Evolutionary conservation across 2,329 filamentous ascomycete genomes (phyloP).

Genomic region (Talaromyces sp.): DNA sequence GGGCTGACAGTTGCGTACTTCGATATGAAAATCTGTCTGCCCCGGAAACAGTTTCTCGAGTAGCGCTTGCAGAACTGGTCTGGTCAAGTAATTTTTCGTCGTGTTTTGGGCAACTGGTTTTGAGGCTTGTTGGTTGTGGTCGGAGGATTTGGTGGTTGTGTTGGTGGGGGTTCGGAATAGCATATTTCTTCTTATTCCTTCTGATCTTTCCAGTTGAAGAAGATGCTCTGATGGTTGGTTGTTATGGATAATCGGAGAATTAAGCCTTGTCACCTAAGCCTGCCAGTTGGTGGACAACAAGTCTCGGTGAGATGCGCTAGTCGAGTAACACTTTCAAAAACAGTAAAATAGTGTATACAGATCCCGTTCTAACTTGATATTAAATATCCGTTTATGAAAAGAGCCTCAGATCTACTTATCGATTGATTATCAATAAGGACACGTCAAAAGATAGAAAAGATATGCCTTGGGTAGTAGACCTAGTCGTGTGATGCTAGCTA

Average conservation of each 20-base stretch:
- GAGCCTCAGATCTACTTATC: not conserved
- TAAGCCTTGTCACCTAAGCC: not conserved
- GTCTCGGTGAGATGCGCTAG: not conserved
- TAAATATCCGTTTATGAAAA: not conserved
- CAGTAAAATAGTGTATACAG: not conserved
- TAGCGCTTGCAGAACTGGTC: conserved; percentile 23
- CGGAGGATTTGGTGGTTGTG: not conserved
- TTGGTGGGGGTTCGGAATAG: not conserved
- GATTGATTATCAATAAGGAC: conserved; percentile 7
- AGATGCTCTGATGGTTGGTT: not conserved
- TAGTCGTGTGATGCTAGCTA: conserved; percentile 6
- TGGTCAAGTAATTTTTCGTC: conserved; percentile 22
- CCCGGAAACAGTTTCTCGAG: conserved; percentile 26
- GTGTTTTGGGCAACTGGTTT: conserved; percentile 21
- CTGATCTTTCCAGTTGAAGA: not conserved
- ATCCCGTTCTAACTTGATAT: not conserved
- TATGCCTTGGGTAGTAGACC: not conserved
- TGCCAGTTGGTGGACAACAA: not conserved
- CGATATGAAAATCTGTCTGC: conserved; percentile 24
- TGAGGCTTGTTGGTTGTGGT: not conserved
- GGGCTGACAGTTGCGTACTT: conserved; percentile 21
- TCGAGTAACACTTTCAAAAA: not conserved
- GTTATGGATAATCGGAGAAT: not conserved
- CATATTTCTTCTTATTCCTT: not conserved
- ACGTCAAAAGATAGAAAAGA: conserved; percentile 6